Percentiles rank a stretch among this genome's conserved stretches.
These are phyloP conservation scores for Rhizopogon salebrosus DNA, from an alignment of 768 basidiomycete species.

Conservation along the genomic window DNA sequence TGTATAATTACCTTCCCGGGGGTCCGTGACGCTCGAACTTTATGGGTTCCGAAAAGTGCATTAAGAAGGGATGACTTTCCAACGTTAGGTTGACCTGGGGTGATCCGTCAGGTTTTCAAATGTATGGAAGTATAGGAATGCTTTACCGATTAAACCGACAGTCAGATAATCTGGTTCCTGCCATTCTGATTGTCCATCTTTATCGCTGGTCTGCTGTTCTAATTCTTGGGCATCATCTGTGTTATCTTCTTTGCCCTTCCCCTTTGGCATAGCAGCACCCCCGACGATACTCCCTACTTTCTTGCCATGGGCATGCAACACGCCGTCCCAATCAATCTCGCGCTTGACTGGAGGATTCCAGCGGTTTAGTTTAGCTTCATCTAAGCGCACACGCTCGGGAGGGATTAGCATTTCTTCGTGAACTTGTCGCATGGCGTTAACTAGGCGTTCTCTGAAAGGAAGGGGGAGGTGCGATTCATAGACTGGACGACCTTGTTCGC, in stretches of 20 bases:
- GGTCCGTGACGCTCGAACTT: constrained; percentile 78
- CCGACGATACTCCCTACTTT: constrained; percentile 43
- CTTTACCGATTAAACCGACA: constrained; percentile 72
- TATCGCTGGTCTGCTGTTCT: constrained; percentile 14
- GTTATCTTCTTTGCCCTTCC: constrained; percentile 10
- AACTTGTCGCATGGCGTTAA: constrained; percentile 57
- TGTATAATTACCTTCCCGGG: constrained; percentile 66
- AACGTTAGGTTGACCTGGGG: constrained; percentile 85
- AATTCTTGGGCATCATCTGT: constrained; percentile 21
- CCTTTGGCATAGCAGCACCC: constrained; percentile 33
- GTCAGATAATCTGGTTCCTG: constrained; percentile 62
- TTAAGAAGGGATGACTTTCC: constrained; percentile 93
- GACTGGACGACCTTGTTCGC: constrained; percentile 42
- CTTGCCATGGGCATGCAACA: constrained; percentile 39
- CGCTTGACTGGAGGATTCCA: constrained; percentile 67
- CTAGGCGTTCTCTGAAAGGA: constrained; percentile 56
- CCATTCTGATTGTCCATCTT: constrained; percentile 7
- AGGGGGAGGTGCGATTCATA: constrained; percentile 67
- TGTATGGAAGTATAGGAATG: neutral
- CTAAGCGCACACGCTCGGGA: constrained; percentile 47
- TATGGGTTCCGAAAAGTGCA: constrained; percentile 75
- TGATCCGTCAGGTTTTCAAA: neutral
- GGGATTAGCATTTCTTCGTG: constrained; percentile 67
- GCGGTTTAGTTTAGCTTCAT: constrained; percentile 43
- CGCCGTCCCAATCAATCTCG: constrained; percentile 70